Conservation (phyloP, 2,329 filamentous ascomycete genomes). For the Diaporthe citriasiana region DNA sequence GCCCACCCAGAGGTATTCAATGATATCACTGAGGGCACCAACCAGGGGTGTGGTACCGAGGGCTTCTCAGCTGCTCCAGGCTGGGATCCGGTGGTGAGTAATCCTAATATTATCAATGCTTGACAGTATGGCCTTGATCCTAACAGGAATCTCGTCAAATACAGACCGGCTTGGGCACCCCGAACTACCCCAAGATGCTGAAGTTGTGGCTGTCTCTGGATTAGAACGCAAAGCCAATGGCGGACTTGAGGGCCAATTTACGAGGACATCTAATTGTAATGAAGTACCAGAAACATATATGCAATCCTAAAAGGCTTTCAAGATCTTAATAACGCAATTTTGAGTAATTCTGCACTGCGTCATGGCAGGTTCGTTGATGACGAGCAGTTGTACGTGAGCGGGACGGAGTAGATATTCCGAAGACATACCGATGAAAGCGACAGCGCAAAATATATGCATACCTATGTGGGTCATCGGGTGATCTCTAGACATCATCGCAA, state of each 20-base stretch:
- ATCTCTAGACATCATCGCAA: too few species aligned
- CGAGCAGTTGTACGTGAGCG: too few species aligned
- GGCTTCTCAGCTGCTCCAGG: constrained; percentile 36
- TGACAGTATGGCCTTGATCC: background rate
- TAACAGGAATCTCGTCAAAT: background rate
- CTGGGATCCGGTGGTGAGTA: constrained; percentile 35
- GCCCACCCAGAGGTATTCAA: constrained; percentile 39
- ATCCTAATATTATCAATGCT: background rate
- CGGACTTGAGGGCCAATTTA: background rate
- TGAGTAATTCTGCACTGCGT: too few species aligned
- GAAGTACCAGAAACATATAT: background rate
- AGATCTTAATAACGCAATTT: too few species aligned
- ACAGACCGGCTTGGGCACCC: constrained; percentile 43
- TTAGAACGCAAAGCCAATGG: background rate
- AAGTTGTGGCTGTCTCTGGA: constrained; percentile 51
- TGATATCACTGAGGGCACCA: constrained; percentile 39
- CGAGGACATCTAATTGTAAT: background rate
- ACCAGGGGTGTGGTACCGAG: constrained; percentile 34
- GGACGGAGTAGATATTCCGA: too few species aligned
- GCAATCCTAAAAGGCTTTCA: background rate
- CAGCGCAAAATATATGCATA: too few species aligned
- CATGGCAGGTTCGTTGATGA: too few species aligned
- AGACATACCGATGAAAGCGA: too few species aligned
- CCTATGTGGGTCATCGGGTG: too few species aligned
- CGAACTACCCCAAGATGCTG: constrained; percentile 43